A percentile compares a stretch with the other conserved stretches of the same genome.
phyloP scores from a whole-genome alignment of 768 basidiomycete genomes.

The Termitomyces sp. region DNA sequence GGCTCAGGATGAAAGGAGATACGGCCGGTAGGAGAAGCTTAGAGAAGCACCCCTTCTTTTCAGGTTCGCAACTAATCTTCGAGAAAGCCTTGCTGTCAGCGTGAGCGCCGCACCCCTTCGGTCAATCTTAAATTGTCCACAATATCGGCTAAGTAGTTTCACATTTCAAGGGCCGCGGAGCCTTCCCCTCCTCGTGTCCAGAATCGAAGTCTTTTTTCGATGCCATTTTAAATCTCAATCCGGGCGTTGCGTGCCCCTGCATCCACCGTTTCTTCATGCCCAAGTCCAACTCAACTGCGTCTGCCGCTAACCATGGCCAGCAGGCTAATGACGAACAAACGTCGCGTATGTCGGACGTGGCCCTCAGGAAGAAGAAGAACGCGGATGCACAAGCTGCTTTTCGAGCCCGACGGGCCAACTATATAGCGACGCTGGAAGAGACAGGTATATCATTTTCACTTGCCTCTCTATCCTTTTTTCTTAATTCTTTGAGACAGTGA shows the following conservation, averaged over 20 bases:
- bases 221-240: slow-evolving; percentile 51
- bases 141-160: slow-evolving; percentile 41
- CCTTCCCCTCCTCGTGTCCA: slow-evolving; percentile 59
- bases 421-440: slow-evolving; percentile 84
- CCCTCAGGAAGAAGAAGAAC: slow-evolving; percentile 82
- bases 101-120: slow-evolving; percentile 42
- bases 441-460: slow-evolving; percentile 40
- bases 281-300: slow-evolving; percentile 31
- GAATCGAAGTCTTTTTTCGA: slow-evolving; percentile 57
- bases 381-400: slow-evolving; percentile 88
- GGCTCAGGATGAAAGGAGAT: slow-evolving; percentile 33
- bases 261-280: slow-evolving; percentile 32
- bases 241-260: slow-evolving; percentile 18
- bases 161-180: slow-evolving; percentile 49
- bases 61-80: slow-evolving; percentile 29
- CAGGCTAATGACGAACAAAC: slow-evolving; percentile 29
- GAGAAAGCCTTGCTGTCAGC: slow-evolving; percentile 39
- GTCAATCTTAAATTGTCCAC: slow-evolving; percentile 48
- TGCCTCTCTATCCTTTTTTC: slow-evolving; percentile 11
- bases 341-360: slow-evolving; percentile 56
- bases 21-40: slow-evolving; percentile 18
- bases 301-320: slow-evolving; percentile 27
- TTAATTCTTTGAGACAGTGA: slow-evolving; percentile 41
- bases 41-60: slow-evolving; percentile 4
- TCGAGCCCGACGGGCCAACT: slow-evolving; percentile 75